phyloP scores from a whole-genome alignment of 495 filamentous ascomycete genomes.

The Aspergillus campestris region DNA sequence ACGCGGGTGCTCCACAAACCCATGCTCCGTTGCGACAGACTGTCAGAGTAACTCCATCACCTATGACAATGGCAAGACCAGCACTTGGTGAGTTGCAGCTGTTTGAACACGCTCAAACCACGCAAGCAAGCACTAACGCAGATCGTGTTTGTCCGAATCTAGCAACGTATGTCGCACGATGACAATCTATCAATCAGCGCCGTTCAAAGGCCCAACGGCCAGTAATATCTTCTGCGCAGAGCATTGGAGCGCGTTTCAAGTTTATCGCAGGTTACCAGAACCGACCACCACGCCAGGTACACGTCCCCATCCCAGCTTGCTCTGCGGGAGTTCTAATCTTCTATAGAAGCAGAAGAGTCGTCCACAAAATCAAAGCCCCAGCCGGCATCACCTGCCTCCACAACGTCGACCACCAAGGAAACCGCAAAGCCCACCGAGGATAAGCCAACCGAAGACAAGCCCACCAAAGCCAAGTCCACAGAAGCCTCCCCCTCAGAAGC shows the following conservation, averaged over 20 bases:
- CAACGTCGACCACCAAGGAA: too few relatives aligned
- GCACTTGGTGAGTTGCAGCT: neutral
- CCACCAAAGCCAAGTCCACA: too few relatives aligned
- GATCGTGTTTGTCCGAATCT: neutral
- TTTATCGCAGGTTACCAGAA: constrained; percentile 4
- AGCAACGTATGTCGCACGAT: constrained; percentile 3
- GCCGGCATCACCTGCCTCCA: too few relatives aligned
- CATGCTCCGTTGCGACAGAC: constrained; percentile 1
- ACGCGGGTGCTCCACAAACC: neutral
- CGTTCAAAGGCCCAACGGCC: constrained; percentile 3
- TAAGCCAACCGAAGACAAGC: too few relatives aligned
- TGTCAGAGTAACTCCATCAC: neutral
- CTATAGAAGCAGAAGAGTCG: too few relatives aligned
- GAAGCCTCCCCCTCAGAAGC: neutral
- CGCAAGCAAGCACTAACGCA: neutral
- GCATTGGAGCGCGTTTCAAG: constrained; percentile 1
- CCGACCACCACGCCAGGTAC: constrained; percentile 2
- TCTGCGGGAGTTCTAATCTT: too few relatives aligned
- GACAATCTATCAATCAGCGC: constrained; percentile 5
- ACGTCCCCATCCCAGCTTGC: too few relatives aligned
- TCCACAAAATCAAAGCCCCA: too few relatives aligned
- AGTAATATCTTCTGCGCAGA: constrained; percentile 6
- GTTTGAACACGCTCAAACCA: neutral
- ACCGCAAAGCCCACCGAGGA: too few relatives aligned
- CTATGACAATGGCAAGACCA: constrained; percentile 1